phyloP scores from a whole-genome alignment of 2,329 filamentous ascomycete species.

The Fusarium agapanthi region DNA sequence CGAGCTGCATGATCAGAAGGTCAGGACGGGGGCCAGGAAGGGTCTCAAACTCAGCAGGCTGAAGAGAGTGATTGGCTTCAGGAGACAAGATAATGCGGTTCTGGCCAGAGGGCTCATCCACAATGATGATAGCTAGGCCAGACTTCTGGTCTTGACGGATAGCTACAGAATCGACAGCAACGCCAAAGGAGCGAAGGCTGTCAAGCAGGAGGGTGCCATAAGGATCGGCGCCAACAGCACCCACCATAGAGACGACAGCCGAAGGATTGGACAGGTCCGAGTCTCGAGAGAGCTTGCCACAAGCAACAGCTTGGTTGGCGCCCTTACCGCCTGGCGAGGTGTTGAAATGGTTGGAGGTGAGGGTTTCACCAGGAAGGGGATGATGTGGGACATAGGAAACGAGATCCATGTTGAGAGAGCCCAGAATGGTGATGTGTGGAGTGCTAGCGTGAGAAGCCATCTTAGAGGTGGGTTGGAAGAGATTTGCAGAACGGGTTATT shows the following conservation, averaged over 20 bases:
- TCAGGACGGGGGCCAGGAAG: conserved; percentile 58
- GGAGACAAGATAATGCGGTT: conserved; percentile 80
- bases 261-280: conserved; percentile 47
- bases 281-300: conserved; percentile 78
- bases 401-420: conserved; percentile 94
- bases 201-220: conserved; percentile 69
- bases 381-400: conserved; percentile 87
- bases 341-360: conserved; percentile 80
- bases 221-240: conserved; percentile 74
- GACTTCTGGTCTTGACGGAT: conserved; percentile 60
- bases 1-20: conserved; percentile 79
- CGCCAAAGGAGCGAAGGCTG: conserved; percentile 67
- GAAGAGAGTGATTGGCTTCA: conserved; percentile 70
- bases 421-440: conserved; percentile 78
- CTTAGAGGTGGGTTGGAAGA: conserved; percentile 1
- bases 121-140: conserved; percentile 78
- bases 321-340: conserved; percentile 92
- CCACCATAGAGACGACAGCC: conserved; percentile 72
- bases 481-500: neutral
- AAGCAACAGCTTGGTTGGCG: conserved; percentile 93
- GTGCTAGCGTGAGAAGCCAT: conserved; percentile 39
- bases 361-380: conserved; percentile 85
- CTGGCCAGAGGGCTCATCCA: conserved; percentile 76
- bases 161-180: conserved; percentile 66
- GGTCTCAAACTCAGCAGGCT: conserved; percentile 47